Evolutionary conservation across 805 yeast genomes (phyloP).

Genomic region (Yarrowia sp.): DNA sequence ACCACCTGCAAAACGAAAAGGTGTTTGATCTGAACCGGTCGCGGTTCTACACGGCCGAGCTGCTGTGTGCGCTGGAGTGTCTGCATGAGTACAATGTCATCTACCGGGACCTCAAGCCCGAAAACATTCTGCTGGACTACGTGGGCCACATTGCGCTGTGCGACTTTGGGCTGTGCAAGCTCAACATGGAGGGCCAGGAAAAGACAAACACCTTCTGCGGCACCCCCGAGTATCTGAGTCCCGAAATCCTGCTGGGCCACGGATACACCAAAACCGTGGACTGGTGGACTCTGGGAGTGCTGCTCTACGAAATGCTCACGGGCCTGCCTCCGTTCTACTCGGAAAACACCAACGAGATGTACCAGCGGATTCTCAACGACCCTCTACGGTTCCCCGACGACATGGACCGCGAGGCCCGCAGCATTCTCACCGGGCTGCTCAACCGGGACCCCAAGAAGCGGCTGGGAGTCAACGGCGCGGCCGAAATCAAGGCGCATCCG

Average conservation of each 20-base stretch:
- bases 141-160: constrained; percentile 98
- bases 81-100: constrained; percentile 90
- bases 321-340: constrained; percentile 98
- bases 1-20: constrained; percentile 90
- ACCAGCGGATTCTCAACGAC: constrained; percentile 87
- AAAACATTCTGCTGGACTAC: constrained; percentile 89
- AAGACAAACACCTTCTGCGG: constrained; percentile 94
- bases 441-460: constrained; percentile 86
- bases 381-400: constrained; percentile 88
- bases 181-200: constrained; percentile 90
- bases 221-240: constrained; percentile 96
- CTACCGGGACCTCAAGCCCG: constrained; percentile 95
- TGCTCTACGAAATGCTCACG: constrained; percentile 93
- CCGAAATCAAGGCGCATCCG: constrained; percentile 80
- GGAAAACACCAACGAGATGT: constrained; percentile 91
- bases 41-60: constrained; percentile 92
- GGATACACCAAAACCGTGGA: constrained; percentile 96
- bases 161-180: constrained; percentile 95
- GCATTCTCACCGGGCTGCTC: constrained; percentile 73
- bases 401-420: constrained; percentile 85
- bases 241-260: constrained; percentile 87
- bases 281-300: constrained; percentile 98
- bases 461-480: constrained; percentile 79
- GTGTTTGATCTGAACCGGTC: constrained; percentile 87
- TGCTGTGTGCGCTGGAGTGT: constrained; percentile 90